These are phyloP conservation scores for Casaregolazyma suthepensis DNA, from an alignment of 1,139 yeast genomes.

Conservation along the genomic window DNA sequence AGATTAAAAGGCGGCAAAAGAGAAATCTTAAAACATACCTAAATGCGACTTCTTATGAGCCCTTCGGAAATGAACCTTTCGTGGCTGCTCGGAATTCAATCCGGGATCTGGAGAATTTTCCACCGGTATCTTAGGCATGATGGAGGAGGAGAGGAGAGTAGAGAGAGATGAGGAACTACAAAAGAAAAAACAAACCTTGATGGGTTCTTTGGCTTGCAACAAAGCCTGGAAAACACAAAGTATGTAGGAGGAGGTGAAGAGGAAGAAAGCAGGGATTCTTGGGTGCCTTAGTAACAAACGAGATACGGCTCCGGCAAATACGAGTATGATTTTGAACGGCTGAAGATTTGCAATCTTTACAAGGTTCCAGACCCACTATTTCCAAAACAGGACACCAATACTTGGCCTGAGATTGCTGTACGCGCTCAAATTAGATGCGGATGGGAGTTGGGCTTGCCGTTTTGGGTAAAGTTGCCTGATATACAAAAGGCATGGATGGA, in stretches of 20 bases:
- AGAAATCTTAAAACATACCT: conserved; percentile 27
- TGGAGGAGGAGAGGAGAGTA: neutral
- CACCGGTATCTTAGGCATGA: neutral
- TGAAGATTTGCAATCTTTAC: neutral
- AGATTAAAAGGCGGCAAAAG: neutral
- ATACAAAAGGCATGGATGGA: neutral
- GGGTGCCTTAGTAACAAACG: neutral
- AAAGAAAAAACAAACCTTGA: no score
- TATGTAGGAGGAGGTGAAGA: neutral
- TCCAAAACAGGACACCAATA: neutral
- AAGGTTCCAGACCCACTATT: neutral
- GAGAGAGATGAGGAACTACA: neutral
- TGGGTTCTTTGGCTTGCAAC: no score
- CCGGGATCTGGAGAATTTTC: neutral
- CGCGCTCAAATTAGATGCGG: neutral
- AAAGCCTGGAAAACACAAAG: neutral
- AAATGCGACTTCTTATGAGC: conserved; percentile 58
- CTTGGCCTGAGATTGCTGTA: neutral
- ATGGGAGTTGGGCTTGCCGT: neutral
- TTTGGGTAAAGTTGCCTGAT: neutral
- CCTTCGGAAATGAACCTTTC: conserved; percentile 34
- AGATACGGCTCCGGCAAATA: neutral
- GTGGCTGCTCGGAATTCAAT: conserved; percentile 2
- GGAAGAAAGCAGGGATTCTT: neutral
- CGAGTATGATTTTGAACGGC: neutral